Evolutionary conservation across 1,139 yeast species (phyloP).

Genomic region (Fermentozyma sake): DNA sequence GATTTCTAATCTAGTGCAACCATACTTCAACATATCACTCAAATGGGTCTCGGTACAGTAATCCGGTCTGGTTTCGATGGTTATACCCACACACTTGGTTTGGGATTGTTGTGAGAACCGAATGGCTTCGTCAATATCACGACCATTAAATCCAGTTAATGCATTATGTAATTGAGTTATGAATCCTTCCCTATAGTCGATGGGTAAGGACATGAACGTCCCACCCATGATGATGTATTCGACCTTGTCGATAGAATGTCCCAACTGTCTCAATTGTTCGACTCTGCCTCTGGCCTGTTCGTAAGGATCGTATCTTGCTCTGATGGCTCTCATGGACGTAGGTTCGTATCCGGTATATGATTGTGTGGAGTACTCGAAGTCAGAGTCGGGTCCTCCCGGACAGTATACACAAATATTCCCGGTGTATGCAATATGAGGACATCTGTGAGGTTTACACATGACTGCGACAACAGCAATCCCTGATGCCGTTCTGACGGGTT

Average conservation of each 20-base stretch:
- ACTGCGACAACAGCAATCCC: slow-evolving; percentile 99
- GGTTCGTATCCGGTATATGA: slow-evolving; percentile 99
- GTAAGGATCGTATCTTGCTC: slow-evolving; percentile 97
- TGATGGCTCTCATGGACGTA: slow-evolving; percentile 96
- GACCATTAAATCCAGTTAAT: slow-evolving; percentile 86
- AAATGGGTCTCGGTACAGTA: slow-evolving; percentile 95
- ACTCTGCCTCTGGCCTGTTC: slow-evolving; percentile 98
- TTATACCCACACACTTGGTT: slow-evolving; percentile 97
- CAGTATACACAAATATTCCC: slow-evolving; percentile 98
- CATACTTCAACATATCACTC: slow-evolving; percentile 92
- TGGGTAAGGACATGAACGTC: slow-evolving; percentile 92
- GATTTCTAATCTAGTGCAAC: slow-evolving; percentile 93
- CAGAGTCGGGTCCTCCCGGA: slow-evolving; percentile 99
- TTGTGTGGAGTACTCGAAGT: slow-evolving; percentile 95
- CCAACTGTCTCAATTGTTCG: slow-evolving; percentile 90
- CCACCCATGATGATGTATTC: slow-evolving; percentile 99
- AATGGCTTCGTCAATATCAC: slow-evolving; percentile 85
- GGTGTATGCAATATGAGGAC: slow-evolving; percentile 98
- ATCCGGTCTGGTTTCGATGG: slow-evolving; percentile 98
- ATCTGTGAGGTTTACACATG: slow-evolving; percentile 98
- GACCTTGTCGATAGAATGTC: slow-evolving; percentile 95
- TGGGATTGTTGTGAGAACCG: slow-evolving; percentile 87
- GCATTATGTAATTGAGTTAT: slow-evolving; percentile 92
- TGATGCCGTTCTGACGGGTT: slow-evolving; percentile 97
- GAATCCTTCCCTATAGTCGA: slow-evolving; percentile 83